phyloP scores from a whole-genome alignment of 371 early-diverging fungal genomes.

The Mortierella sp. region DNA sequence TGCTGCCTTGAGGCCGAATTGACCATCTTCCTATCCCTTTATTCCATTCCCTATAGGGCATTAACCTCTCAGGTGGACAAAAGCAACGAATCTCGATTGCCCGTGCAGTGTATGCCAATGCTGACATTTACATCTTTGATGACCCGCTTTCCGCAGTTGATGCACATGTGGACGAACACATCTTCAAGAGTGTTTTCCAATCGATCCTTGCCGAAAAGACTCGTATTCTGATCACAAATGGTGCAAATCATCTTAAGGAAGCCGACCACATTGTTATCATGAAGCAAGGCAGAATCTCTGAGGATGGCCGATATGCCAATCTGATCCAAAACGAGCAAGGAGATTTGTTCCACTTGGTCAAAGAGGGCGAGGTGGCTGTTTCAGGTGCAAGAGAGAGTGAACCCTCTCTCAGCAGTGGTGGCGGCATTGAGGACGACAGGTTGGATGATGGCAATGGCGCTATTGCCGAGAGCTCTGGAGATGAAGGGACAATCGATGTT shows the following conservation, averaged over 20 bases:
- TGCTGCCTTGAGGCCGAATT: background rate
- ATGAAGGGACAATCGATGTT: background rate
- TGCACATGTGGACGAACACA: slow-evolving; percentile 64
- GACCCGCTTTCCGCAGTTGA: slow-evolving; percentile 87
- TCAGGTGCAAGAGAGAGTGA: background rate
- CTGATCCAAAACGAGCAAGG: slow-evolving; percentile 57
- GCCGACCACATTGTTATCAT: slow-evolving; percentile 62
- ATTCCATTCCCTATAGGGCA: slow-evolving; percentile 50
- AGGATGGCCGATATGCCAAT: slow-evolving; percentile 59
- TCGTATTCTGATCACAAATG: slow-evolving; percentile 73
- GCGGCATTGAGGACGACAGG: background rate
- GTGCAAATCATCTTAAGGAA: slow-evolving; percentile 62
- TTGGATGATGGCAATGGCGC: background rate
- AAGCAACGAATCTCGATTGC: slow-evolving; percentile 65
- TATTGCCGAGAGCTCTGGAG: background rate
- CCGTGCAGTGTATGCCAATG: slow-evolving; percentile 63
- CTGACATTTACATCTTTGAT: slow-evolving; percentile 73
- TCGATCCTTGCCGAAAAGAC: slow-evolving; percentile 65
- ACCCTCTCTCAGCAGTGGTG: background rate
- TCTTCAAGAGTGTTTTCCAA: slow-evolving; percentile 58
- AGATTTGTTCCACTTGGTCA: slow-evolving; percentile 30
- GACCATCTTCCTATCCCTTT: background rate
- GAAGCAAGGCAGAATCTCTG: slow-evolving; percentile 60
- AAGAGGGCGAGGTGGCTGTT: slow-evolving; percentile 15
- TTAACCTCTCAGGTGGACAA: slow-evolving; percentile 66